Evolutionary conservation across 768 basidiomycete genomes (phyloP), one percentile per base, ranked within the genome.

Genomic region (Suillus luteus): DNA sequence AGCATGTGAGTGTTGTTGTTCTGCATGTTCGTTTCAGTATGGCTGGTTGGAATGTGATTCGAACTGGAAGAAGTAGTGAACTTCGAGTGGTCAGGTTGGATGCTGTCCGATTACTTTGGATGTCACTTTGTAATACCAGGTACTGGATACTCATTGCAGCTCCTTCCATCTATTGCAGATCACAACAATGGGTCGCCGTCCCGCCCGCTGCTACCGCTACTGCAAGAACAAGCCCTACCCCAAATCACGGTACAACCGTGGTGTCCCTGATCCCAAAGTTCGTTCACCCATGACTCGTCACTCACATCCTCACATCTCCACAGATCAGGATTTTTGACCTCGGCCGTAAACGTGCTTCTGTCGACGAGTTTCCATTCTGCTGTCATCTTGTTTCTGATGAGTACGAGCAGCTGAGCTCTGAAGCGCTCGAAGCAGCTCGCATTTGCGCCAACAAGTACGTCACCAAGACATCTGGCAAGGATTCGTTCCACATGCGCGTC

Each of bases 361-460:
- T 99, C 68, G 95, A 99, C 80, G 96, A 99, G 75, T 99, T 99
- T 85, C 95, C 96, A 65, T 98, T 93, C 89, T 95, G 94, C 78
- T 89, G 86, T 77, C 96, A 98, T 77, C 85, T 99, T 61, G 96
- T 99, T 63, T 99, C 96, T 60, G 95, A 98, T 73, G 96, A 99
- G 80, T 97, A 96, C 77, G 96, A 99, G 77, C 96, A 99, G 75
- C 84, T 99, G 52, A 96, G 94, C 15, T 91, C 88, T 41, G 96
- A 99, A 77, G 96, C 96, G 14, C 89, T 99, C 59, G 96, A 99
- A 81, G 96, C 96, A 19, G 96, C 96, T 60, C 96, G 96, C 78
- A 99, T 99, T 67, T 98, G 96, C 77, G 95, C 95, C 78, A 99
- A 99, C 93, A 99, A 99, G 81, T 98, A 99, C 78, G 91, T 98